Base-by-base conservation (phyloP, 306 rosid genomes). In the Fagus crenata region DNA sequence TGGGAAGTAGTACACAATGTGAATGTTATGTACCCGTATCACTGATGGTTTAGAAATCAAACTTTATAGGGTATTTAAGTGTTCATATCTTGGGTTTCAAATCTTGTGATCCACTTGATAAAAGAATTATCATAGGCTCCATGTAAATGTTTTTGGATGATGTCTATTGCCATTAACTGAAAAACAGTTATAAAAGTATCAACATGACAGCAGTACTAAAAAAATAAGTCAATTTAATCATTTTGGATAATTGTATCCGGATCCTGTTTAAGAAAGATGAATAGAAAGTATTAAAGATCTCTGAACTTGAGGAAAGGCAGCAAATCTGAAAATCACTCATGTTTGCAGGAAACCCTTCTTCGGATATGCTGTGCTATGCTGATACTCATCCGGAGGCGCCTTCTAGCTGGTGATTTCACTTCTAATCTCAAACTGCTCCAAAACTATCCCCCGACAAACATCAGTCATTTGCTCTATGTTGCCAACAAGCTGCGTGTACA, bases 291-390 rank as follows among this genome's bases (percentile, higher is more conserved):
- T 61, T 59, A 69, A 76, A 41, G 60, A 58, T 73, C 46, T 69
- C 74, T 39, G 4, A 74, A 32, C 3, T 17, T 35, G 37, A 36
- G 73, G 73, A 73, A 64, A 46, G 41, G n/a, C 68, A 36, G 64
- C 33, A 63, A 72, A 71, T 70, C 76, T 84, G 58, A 64, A 75
- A 18, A 43, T 8, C 28, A 15, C 46, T 72, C 14, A 41, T 63
- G 14, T 74, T 67, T 87, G 88, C 64, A 96, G 99, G 99, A 91
- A 82, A 96, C 96, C 72, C 97, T 96, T 74, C 91, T 92, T 33
- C 90, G 99, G 75, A 77, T 96, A 86, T 96, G 99, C 81, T 92
- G 98, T 78, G 97, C 99, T 53, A 96, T 96, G 99, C 87, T 96
- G 79, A 84, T 92, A 77, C 93, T 96, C 43, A 78, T 92, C 75